These are phyloP conservation scores for Colletotrichum spaethianum DNA, from an alignment of 2,329 filamentous ascomycete species.

Conservation along the genomic window DNA sequence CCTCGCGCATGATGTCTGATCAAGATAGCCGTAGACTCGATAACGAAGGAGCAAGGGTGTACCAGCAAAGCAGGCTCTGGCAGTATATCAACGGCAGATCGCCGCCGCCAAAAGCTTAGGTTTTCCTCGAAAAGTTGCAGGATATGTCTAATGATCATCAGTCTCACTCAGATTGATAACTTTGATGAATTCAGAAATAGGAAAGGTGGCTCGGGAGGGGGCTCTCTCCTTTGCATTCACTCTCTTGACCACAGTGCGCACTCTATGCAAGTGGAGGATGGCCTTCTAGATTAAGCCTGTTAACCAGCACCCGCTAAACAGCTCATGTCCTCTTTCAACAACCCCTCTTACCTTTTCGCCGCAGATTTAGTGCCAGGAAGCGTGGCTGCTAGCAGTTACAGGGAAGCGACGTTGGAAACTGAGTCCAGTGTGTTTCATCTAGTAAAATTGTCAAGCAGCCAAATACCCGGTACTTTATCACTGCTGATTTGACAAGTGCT, in stretches of 20 bases:
- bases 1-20: neutral
- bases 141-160: neutral
- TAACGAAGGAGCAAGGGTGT: neutral
- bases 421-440: neutral
- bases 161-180: neutral
- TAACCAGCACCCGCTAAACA: neutral
- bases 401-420: neutral
- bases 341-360: neutral
- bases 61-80: conserved; percentile 7
- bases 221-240: neutral
- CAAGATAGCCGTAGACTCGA: neutral
- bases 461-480: neutral
- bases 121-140: neutral
- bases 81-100: conserved; percentile 12
- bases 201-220: neutral
- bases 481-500: no score
- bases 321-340: neutral
- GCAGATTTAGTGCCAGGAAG: no score
- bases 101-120: neutral
- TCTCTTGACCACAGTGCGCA: neutral
- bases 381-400: no score
- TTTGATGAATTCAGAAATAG: neutral
- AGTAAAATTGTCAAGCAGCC: neutral
- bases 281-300: neutral
- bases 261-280: no score